A percentile compares a stretch with the other conserved stretches of the same genome.
Conservation (phyloP, 2,329 filamentous ascomycete genomes). For the Onygena corvina region DNA sequence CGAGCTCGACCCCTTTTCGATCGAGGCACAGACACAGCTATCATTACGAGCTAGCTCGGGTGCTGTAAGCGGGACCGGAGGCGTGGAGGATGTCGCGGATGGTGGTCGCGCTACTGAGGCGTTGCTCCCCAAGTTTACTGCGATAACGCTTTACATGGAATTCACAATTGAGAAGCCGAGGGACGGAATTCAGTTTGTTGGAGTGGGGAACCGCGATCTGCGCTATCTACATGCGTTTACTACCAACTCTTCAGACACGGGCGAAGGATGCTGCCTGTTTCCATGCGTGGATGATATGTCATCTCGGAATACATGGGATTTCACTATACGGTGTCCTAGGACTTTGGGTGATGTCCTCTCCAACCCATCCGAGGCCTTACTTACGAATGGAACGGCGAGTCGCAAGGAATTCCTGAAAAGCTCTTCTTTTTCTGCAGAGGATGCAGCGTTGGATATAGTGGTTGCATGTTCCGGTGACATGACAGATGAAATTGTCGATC, state of each 20-base stretch:
- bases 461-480: constrained; percentile 85
- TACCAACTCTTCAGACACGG: constrained; percentile 62
- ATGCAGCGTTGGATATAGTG: constrained; percentile 75
- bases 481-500: constrained; percentile 68
- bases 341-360: constrained; percentile 67
- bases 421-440: constrained; percentile 53
- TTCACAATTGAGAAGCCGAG: constrained; percentile 64
- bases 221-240: constrained; percentile 90
- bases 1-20: constrained; percentile 44
- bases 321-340: constrained; percentile 73
- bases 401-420: constrained; percentile 22
- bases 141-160: constrained; percentile 57
- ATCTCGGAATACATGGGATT: constrained; percentile 72
- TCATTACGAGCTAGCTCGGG: constrained; percentile 30
- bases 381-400: constrained; percentile 19
- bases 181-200: constrained; percentile 86
- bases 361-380: constrained; percentile 17
- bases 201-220: constrained; percentile 63
- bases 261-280: constrained; percentile 74
- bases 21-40: constrained; percentile 38
- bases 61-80: constrained; percentile 24
- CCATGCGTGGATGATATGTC: constrained; percentile 82
- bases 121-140: constrained; percentile 41
- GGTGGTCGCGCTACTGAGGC: constrained; percentile 29
- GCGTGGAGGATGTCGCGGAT: constrained; percentile 28